Evolutionary conservation across 2,329 filamentous ascomycete species (phyloP).

Genomic region (Stenocarpella maydis): DNA sequence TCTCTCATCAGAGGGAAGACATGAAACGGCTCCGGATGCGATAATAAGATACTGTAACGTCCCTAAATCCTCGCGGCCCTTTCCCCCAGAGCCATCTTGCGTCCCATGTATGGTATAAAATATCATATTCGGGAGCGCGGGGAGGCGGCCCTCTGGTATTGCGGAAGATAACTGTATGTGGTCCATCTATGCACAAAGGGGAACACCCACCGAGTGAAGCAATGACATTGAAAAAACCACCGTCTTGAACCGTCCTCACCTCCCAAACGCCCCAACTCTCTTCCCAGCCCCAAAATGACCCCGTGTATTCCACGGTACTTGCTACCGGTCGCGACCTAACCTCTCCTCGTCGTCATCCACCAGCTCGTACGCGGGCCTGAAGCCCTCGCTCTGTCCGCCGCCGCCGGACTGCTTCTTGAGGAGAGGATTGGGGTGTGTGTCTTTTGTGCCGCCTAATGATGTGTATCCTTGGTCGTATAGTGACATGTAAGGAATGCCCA

Average conservation of each 20-base stretch:
- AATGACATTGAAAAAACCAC: conserved; percentile 4
- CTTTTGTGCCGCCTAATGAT: conserved; percentile 85
- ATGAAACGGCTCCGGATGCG: neutral
- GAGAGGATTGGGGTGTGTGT: conserved; percentile 89
- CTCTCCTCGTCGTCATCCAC: conserved; percentile 80
- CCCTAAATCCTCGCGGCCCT: neutral
- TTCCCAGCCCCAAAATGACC: too few species aligned
- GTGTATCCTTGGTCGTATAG: conserved; percentile 76
- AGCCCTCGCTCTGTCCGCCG: conserved; percentile 51
- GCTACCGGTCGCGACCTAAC: conserved; percentile 71
- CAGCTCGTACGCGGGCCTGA: conserved; percentile 79
- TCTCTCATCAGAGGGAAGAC: neutral
- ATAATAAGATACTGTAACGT: neutral
- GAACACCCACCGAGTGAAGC: neutral
- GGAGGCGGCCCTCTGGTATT: neutral
- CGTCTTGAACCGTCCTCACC: neutral
- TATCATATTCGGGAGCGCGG: neutral
- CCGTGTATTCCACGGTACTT: neutral
- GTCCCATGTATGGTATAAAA: neutral
- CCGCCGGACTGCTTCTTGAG: conserved; percentile 55
- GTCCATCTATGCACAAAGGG: conserved; percentile 8
- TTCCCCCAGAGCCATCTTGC: neutral
- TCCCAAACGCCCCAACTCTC: neutral
- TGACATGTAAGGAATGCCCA: conserved; percentile 83
- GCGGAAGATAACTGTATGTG: neutral